Percentiles rank a stretch among this genome's conserved stretches.
Evolutionary conservation across 495 filamentous ascomycete genomes (phyloP).

Genomic region (Sabuloglossum arenarium): DNA sequence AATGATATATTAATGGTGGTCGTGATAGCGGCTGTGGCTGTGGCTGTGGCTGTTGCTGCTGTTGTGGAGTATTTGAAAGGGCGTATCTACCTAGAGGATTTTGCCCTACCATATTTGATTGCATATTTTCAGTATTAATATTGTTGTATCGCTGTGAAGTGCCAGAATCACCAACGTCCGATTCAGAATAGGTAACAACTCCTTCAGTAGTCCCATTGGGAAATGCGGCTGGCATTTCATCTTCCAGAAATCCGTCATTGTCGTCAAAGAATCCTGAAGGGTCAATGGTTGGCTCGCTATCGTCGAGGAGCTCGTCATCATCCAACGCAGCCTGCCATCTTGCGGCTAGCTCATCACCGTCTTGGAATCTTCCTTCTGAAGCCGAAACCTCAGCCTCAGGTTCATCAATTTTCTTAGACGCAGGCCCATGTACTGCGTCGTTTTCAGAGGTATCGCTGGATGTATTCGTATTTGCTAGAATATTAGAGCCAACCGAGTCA

Average conservation of each 20-base stretch:
- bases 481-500: neutral
- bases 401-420: conserved; percentile 6
- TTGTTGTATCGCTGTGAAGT: neutral
- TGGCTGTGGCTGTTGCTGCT: neutral
- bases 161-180: neutral
- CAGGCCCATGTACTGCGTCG: neutral
- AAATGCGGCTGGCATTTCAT: conserved; percentile 13
- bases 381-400: conserved; percentile 12
- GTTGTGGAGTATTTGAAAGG: neutral
- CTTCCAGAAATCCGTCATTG: conserved; percentile 56
- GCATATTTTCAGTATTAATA: neutral
- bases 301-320: conserved; percentile 56
- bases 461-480: neutral
- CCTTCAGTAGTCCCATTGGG: neutral
- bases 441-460: neutral
- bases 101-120: neutral
- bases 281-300: conserved; percentile 31
- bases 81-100: neutral
- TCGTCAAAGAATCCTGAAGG: conserved; percentile 39
- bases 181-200: neutral
- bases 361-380: conserved; percentile 12
- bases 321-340: conserved; percentile 69
- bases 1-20: neutral
- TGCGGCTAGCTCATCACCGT: conserved; percentile 46
- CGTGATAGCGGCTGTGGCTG: neutral